These are phyloP conservation scores for Sporothrix pseudoabietina DNA, from an alignment of 2,329 filamentous ascomycete species.

Conservation along the genomic window DNA sequence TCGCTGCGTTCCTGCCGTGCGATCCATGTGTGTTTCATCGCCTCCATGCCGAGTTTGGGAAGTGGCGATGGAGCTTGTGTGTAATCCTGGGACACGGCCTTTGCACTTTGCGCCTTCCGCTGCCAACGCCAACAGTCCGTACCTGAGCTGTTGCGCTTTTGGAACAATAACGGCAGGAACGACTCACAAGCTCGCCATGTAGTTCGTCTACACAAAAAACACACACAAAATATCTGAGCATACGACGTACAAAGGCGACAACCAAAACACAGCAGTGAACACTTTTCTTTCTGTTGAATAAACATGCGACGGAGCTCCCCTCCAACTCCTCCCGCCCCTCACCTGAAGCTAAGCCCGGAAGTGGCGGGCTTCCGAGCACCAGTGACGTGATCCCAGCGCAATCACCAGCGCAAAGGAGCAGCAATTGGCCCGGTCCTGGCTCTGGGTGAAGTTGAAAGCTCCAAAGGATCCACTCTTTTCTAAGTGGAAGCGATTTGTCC, in stretches of 20 bases:
- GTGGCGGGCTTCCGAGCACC: background rate
- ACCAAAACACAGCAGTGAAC: background rate
- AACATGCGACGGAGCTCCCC: background rate
- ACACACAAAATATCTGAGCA: background rate
- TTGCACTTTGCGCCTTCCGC: background rate
- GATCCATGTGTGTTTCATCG: constrained; percentile 29
- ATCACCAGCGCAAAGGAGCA: background rate
- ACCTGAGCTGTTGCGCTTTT: background rate
- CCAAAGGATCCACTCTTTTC: background rate
- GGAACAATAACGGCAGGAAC: background rate
- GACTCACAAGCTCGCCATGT: background rate
- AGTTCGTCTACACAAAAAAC: background rate
- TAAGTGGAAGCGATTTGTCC: constrained; percentile 5
- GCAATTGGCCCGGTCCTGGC: constrained; percentile 4
- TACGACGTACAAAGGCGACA: background rate
- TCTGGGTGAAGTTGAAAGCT: background rate
- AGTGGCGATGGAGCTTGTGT: constrained; percentile 19
- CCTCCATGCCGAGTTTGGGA: constrained; percentile 25
- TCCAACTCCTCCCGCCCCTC: background rate
- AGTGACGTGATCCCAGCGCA: constrained; percentile 26
- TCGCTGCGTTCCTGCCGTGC: constrained; percentile 1
- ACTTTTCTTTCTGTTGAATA: background rate
- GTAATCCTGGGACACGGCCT: background rate
- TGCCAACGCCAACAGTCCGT: background rate
- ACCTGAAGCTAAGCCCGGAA: constrained; percentile 1